These are phyloP conservation scores for Lagenidium sp. DNA, from an alignment of 352 stramenopile species.

Conservation along the genomic window DNA sequence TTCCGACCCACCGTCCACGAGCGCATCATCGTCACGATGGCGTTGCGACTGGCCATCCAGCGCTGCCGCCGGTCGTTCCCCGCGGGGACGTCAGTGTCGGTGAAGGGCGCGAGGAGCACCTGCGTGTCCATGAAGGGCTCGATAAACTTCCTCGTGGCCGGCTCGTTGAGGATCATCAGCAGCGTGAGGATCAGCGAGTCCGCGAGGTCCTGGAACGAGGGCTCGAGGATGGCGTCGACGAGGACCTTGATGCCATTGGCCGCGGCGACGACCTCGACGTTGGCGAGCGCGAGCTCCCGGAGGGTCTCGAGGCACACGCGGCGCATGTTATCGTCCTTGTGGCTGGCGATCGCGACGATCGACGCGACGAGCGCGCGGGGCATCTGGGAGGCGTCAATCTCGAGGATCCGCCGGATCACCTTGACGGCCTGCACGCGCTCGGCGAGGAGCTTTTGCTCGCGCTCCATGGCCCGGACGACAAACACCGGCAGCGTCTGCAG, in stretches of 20 bases:
- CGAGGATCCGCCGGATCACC: constrained; percentile 73
- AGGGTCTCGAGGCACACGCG: constrained; percentile 82
- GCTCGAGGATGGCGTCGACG: constrained; percentile 83
- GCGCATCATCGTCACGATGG: constrained; percentile 87
- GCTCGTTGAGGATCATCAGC: constrained; percentile 79
- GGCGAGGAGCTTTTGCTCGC: constrained; percentile 78
- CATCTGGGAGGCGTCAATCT: constrained; percentile 81
- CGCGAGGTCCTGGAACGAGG: constrained; percentile 79
- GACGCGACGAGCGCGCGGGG: constrained; percentile 74
- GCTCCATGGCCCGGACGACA: constrained; percentile 73
- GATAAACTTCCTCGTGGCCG: constrained; percentile 77
- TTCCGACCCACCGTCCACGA: constrained; percentile 82
- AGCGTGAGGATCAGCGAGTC: constrained; percentile 83
- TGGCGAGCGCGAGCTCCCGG: constrained; percentile 68
- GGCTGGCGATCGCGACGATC: constrained; percentile 72
- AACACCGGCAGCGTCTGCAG: constrained; percentile 67
- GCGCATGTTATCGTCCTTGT: constrained; percentile 87
- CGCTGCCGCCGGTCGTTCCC: constrained; percentile 78
- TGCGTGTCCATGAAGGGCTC: constrained; percentile 85
- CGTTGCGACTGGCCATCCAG: constrained; percentile 86
- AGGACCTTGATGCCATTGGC: constrained; percentile 78
- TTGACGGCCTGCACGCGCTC: constrained; percentile 86
- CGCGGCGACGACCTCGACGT: constrained; percentile 76
- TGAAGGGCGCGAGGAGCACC: constrained; percentile 81
- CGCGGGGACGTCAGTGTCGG: constrained; percentile 77